phyloP scores from a whole-genome alignment of 1,284 basidiomycete species.

The Fomes fomentarius region DNA sequence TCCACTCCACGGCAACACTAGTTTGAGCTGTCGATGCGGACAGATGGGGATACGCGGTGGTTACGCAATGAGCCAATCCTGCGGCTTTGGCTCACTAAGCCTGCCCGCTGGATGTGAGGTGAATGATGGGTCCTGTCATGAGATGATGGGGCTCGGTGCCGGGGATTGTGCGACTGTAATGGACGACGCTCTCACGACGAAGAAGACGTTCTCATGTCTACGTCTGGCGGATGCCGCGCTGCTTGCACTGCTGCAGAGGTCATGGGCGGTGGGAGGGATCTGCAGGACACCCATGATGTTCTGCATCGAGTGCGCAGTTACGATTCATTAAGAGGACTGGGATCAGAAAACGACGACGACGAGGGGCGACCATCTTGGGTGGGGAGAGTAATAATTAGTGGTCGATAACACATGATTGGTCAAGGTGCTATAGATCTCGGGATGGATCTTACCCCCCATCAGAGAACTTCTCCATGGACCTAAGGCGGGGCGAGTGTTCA shows the following conservation, averaged over 20 bases:
- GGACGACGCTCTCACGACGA: slow-evolving; percentile 6
- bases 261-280: not conserved
- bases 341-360: not conserved
- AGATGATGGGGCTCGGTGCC: slow-evolving; percentile 21
- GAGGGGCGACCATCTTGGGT: not conserved
- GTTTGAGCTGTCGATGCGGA: too few species aligned
- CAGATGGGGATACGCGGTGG: too few species aligned
- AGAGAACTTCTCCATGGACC: not conserved
- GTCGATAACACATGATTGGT: slow-evolving; percentile 13
- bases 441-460: slow-evolving; percentile 12
- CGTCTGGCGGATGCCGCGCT: not conserved
- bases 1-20: too few species aligned
- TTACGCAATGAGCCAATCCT: too few species aligned
- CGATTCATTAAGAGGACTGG: not conserved
- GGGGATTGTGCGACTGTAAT: slow-evolving; percentile 15
- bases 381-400: not conserved
- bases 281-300: not conserved
- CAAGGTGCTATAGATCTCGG: slow-evolving; percentile 17
- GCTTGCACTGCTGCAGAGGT: not conserved
- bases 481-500: not conserved
- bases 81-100: too few species aligned
- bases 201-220: slow-evolving; percentile 8
- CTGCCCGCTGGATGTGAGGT: slow-evolving; percentile 43
- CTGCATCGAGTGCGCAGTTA: too few species aligned
- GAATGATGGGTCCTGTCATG: slow-evolving; percentile 43